Evolutionary conservation across 192 early-diverging fungal genomes (phyloP).

Genomic region (Backusella morwellensis): DNA sequence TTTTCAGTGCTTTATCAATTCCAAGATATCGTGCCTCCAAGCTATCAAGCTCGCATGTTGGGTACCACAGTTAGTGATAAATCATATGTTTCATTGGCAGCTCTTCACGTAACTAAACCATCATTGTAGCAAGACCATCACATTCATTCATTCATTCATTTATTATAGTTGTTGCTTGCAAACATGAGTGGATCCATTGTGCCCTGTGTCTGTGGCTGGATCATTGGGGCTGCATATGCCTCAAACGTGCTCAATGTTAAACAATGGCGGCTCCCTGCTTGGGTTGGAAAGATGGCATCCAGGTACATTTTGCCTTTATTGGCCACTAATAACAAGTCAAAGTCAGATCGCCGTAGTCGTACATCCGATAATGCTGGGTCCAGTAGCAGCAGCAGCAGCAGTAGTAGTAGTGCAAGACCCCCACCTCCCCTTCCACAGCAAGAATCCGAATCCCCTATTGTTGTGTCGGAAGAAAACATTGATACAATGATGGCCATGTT

Average conservation of each 20-base stretch:
- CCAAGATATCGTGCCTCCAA: conserved; percentile 45
- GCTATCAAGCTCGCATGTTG: conserved; percentile 40
- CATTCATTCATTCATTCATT: background rate
- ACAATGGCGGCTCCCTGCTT: conserved; percentile 48
- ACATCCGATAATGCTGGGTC: background rate
- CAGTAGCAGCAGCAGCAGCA: background rate
- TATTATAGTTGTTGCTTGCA: conserved; percentile 38
- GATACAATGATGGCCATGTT: conserved; percentile 53
- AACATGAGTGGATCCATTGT: conserved; percentile 39
- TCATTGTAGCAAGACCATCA: background rate
- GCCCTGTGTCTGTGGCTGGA: conserved; percentile 40
- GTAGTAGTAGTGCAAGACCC: background rate
- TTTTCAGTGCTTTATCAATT: conserved; percentile 56
- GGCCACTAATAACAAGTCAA: conserved; percentile 31
- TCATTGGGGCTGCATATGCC: conserved; percentile 45
- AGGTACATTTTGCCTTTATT: conserved; percentile 44
- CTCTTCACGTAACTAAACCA: conserved; percentile 36
- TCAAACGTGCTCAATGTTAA: conserved; percentile 41
- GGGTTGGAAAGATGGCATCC: conserved; percentile 35
- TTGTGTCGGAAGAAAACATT: conserved; percentile 40
- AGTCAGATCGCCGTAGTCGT: conserved; percentile 20
- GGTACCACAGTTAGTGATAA: conserved; percentile 47
- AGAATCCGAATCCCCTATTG: background rate
- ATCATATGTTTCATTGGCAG: conserved; percentile 41
- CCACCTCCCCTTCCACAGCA: background rate